Conservation (phyloP, 768 basidiomycete genomes). For the Tephrocybe sp. region DNA sequence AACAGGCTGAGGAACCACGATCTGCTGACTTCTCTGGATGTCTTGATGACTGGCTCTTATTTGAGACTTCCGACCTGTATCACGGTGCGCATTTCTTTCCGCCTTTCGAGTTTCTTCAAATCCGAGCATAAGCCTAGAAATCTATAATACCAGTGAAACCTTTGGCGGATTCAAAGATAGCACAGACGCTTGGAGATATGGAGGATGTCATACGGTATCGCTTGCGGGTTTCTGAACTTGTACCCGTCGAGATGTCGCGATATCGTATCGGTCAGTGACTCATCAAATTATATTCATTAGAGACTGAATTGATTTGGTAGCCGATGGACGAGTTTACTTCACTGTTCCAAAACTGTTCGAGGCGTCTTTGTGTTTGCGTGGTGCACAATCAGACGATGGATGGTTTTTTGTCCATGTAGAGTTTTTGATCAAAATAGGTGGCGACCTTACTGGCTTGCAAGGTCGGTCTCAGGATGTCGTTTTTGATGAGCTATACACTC, state of each 20-base stretch:
- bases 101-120: slow-evolving; percentile 9
- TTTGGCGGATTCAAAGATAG: slow-evolving; percentile 65
- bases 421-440: slow-evolving; percentile 72
- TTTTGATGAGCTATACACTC: neutral
- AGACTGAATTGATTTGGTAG: slow-evolving; percentile 30
- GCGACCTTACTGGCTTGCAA: slow-evolving; percentile 72
- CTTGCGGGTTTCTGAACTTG: slow-evolving; percentile 72
- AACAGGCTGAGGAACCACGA: slow-evolving; percentile 86
- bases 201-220: slow-evolving; percentile 80
- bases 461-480: slow-evolving; percentile 36
- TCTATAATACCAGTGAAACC: slow-evolving; percentile 62
- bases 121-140: slow-evolving; percentile 49
- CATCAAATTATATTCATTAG: neutral
- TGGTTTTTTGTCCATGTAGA: slow-evolving; percentile 87
- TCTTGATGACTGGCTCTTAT: slow-evolving; percentile 86
- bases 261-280: slow-evolving; percentile 59
- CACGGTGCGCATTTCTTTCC: slow-evolving; percentile 49
- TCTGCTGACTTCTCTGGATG: slow-evolving; percentile 86
- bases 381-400: slow-evolving; percentile 65
- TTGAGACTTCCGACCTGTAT: slow-evolving; percentile 77
- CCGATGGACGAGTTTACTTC: slow-evolving; percentile 79
- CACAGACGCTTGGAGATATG: slow-evolving; percentile 66
- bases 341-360: slow-evolving; percentile 72
- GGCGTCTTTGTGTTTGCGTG: slow-evolving; percentile 71
- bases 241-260: slow-evolving; percentile 79